Percentiles rank a stretch among this genome's conserved stretches.
These are phyloP conservation scores for Penicillium macrosclerotiorum DNA, from an alignment of 495 filamentous ascomycete species.

Conservation along the genomic window DNA sequence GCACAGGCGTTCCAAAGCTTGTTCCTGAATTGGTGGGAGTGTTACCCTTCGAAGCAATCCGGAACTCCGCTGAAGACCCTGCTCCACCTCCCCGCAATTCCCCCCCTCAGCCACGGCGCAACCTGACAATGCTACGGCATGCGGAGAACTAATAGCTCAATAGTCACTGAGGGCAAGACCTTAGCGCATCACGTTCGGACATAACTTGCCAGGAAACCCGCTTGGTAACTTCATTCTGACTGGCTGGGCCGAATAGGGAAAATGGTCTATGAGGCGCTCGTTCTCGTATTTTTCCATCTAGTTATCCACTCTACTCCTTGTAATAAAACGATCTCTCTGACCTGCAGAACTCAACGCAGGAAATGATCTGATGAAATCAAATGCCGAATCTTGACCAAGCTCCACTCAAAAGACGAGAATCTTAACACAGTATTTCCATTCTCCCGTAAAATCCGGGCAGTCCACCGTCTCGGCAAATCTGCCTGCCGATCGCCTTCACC, in stretches of 20 bases:
- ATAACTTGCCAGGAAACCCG: not conserved
- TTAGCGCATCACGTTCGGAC: not conserved
- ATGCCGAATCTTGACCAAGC: too few species aligned
- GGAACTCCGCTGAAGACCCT: not conserved
- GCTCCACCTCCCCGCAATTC: conserved; percentile 9
- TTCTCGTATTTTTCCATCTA: not conserved
- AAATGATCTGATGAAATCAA: too few species aligned
- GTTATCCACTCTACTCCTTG: not conserved
- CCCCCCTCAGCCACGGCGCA: conserved; percentile 4
- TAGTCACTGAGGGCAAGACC: not conserved
- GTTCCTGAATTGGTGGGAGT: not conserved
- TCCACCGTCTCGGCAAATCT: too few species aligned
- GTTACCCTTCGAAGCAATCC: not conserved
- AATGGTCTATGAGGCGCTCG: not conserved
- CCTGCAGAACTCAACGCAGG: too few species aligned
- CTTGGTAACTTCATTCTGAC: not conserved
- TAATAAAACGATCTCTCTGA: not conserved
- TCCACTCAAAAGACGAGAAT: too few species aligned
- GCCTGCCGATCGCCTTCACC: too few species aligned
- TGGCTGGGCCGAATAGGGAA: not conserved
- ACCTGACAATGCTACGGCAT: conserved; percentile 9
- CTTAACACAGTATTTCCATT: too few species aligned
- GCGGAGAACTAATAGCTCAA: too few species aligned
- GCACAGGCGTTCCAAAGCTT: too few species aligned
- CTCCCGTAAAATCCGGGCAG: too few species aligned